Evolutionary conservation across 768 basidiomycete species (phyloP).

Genomic region (Russula earlei): DNA sequence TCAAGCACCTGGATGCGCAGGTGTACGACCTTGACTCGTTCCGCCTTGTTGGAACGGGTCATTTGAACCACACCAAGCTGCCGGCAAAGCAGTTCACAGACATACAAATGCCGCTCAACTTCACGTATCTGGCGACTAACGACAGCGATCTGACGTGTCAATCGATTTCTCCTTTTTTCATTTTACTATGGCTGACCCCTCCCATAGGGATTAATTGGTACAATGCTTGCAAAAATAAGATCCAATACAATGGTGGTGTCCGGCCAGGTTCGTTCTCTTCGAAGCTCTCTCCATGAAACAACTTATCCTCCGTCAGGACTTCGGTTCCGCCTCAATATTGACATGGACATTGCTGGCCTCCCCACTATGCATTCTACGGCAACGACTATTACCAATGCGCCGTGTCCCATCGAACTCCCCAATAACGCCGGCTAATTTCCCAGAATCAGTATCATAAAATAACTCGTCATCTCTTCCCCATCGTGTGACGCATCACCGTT

Average conservation of each 20-base stretch:
- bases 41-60: conserved; percentile 58
- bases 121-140: conserved; percentile 74
- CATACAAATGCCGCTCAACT: conserved; percentile 69
- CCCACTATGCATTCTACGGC: conserved; percentile 24
- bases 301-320: conserved; percentile 19
- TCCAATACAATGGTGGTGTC: conserved; percentile 37
- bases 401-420: conserved; percentile 28
- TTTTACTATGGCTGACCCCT: conserved; percentile 7
- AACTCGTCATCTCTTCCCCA: background rate
- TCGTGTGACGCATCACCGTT: background rate
- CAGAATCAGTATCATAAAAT: background rate
- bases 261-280: conserved; percentile 45
- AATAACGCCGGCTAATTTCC: conserved; percentile 17
- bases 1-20: conserved; percentile 55
- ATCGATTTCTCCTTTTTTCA: conserved; percentile 20
- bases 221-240: conserved; percentile 59
- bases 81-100: conserved; percentile 58
- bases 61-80: conserved; percentile 46
- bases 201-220: conserved; percentile 63
- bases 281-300: background rate
- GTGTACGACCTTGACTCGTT: conserved; percentile 63
- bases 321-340: conserved; percentile 28
- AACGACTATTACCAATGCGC: conserved; percentile 26
- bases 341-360: conserved; percentile 32
- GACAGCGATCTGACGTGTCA: conserved; percentile 76